Conservation (phyloP, 257 asterid species). For the Lavandula angustifolia region DNA sequence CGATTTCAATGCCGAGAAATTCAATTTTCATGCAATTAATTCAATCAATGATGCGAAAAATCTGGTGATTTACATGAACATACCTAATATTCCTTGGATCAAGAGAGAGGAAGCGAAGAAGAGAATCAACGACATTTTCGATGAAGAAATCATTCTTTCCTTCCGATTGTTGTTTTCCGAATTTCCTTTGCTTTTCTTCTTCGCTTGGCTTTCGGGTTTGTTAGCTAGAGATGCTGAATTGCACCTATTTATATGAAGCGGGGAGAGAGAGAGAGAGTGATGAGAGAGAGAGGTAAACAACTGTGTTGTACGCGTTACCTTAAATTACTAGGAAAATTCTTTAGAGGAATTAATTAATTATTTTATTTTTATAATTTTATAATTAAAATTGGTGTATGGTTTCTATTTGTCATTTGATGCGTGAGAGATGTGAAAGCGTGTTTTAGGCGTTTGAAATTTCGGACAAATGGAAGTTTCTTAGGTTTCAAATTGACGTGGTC, state of each 20-base stretch:
- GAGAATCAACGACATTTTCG: constrained; percentile 39
- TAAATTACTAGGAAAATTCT: background rate
- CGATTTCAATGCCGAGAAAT: no score
- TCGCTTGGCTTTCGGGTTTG: background rate
- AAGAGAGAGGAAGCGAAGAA: constrained; percentile 54
- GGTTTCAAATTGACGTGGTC: constrained; percentile 28
- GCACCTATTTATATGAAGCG: constrained; percentile 34
- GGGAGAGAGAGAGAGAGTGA: background rate
- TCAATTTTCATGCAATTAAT: background rate
- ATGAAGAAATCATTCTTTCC: constrained; percentile 42
- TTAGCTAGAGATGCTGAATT: background rate
- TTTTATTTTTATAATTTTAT: background rate
- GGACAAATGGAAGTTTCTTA: constrained; percentile 29
- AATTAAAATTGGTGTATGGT: background rate
- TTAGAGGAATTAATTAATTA: background rate
- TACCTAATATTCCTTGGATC: constrained; percentile 49
- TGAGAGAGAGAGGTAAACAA: background rate
- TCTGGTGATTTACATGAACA: background rate
- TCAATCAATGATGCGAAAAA: background rate
- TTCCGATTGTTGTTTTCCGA: constrained; percentile 25
- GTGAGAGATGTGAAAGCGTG: constrained; percentile 25
- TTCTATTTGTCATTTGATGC: background rate
- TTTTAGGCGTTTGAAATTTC: constrained; percentile 26
- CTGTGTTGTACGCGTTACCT: background rate
- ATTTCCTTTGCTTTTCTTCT: constrained; percentile 1